Base-by-base conservation (phyloP, 1,284 basidiomycete species). In the Cryptococcus sp. region DNA sequence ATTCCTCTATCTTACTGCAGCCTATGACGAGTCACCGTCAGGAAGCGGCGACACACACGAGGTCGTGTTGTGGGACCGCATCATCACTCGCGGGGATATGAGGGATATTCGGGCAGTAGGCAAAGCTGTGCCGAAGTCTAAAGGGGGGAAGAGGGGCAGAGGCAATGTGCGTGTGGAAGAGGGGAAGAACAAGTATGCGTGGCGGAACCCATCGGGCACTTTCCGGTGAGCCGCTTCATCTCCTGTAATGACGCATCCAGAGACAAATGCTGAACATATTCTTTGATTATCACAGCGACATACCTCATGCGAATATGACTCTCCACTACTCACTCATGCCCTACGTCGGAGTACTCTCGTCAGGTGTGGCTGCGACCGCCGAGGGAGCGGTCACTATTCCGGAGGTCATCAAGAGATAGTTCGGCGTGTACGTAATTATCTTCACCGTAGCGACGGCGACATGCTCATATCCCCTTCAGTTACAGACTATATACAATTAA, bases 41-140 rank as follows among this genome's bases (percentile, higher is more conserved):
- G 54, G 57, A 53, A 67, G 31, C 10, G 42, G 8, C 2, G 22
- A 64, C 47, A 16, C 31, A 17, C 76, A 80, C 66, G 71, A 75
- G n/a, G 73, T 79, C 16, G 77, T 79, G 15, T 60, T 80, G 5
- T 80, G 79, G 79, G 79, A 80, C 59, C 65, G 73, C 54, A 79
- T 79, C 59, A 68, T 80, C 25, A 71, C 68, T 19, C 60, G 75
- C 47, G 68, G 54, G 2, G 72, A 75, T 25, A 62, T 64, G 27
- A 54, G 64, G 44, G 75, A 77, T 61, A 69, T 77, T 31, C 57
- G 75, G 42, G 67, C 75, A 10, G 72, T 72, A 38, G 69, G 64
- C 19, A 70, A 69, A 50, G 68, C 69, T 53, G 35, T 60, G 56
- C 66, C 62, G 13, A 58, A 60, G 45, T 53, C 55, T 3, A 69